These are phyloP conservation scores for Grigorovia humatica DNA, from an alignment of 805 yeast species.

Conservation along the genomic window DNA sequence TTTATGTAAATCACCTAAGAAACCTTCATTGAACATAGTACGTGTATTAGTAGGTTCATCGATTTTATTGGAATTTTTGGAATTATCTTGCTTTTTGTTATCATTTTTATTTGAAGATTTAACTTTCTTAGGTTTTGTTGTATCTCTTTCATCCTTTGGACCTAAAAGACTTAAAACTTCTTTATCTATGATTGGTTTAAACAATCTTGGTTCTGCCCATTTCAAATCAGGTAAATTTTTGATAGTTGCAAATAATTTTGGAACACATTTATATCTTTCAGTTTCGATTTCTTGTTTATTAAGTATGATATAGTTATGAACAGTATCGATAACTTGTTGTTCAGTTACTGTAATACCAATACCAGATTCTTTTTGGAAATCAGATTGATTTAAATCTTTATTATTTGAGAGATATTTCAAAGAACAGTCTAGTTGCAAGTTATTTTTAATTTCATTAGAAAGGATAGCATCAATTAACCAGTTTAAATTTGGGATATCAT, in stretches of 20 bases:
- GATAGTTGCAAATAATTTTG: constrained; percentile 65
- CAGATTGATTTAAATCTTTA: constrained; percentile 38
- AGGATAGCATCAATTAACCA: constrained; percentile 52
- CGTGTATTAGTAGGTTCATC: constrained; percentile 27
- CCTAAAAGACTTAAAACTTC: constrained; percentile 67
- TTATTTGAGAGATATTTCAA: constrained; percentile 48
- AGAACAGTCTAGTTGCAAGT: constrained; percentile 72
- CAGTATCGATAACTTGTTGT: constrained; percentile 50
- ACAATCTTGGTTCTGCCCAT: constrained; percentile 84
- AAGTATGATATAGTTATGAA: constrained; percentile 47
- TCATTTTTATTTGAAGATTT: constrained; percentile 16
- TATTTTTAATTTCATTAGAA: constrained; percentile 52
- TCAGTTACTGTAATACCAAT: constrained; percentile 68
- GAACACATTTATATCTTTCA: constrained; percentile 74
- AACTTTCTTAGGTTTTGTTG: constrained; percentile 44
- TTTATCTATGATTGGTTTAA: constrained; percentile 81
- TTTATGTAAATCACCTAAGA: constrained; percentile 87
- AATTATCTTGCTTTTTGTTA: constrained; percentile 15
- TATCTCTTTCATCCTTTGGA: constrained; percentile 93
- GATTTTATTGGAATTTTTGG: too few relatives aligned
- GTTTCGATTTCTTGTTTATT: constrained; percentile 50
- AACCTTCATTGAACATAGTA: constrained; percentile 92
- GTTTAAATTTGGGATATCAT: constrained; percentile 37
- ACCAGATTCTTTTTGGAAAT: constrained; percentile 59
- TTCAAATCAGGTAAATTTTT: constrained; percentile 66